These are phyloP conservation scores for Xylaria sp. DNA, from an alignment of 2,329 filamentous ascomycete genomes.

Conservation along the genomic window DNA sequence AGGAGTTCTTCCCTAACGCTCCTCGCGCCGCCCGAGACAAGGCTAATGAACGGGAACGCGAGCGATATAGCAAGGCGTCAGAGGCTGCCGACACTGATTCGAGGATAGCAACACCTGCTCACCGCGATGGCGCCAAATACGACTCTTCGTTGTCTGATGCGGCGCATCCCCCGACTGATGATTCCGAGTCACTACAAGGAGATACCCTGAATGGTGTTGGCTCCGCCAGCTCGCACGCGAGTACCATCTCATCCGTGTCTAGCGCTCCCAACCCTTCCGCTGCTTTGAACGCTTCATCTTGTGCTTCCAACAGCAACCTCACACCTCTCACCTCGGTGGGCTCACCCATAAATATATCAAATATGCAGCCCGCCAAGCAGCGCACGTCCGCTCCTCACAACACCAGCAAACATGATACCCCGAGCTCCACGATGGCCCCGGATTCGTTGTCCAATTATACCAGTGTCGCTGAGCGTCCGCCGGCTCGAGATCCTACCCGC, in stretches of 20 bases:
- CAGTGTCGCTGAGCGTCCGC: constrained; percentile 46
- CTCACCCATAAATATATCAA: constrained; percentile 52
- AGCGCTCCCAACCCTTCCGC: constrained; percentile 52
- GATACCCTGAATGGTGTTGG: constrained; percentile 72
- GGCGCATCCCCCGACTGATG: constrained; percentile 50
- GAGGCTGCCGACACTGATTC: constrained; percentile 33
- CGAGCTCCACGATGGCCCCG: constrained; percentile 36
- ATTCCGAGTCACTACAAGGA: constrained; percentile 61
- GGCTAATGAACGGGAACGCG: constrained; percentile 63
- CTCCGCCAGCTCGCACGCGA: constrained; percentile 73
- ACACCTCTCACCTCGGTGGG: constrained; percentile 57
- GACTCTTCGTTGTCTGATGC: constrained; percentile 41
- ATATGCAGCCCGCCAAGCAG: constrained; percentile 54
- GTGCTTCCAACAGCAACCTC: constrained; percentile 47
- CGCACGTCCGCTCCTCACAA: constrained; percentile 57
- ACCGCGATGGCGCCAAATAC: constrained; percentile 40
- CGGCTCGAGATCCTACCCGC: constrained; percentile 59
- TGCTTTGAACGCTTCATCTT: constrained; percentile 45
- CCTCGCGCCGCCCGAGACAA: constrained; percentile 65
- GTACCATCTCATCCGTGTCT: constrained; percentile 72
- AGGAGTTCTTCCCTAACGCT: constrained; percentile 82
- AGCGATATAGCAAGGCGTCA: constrained; percentile 49
- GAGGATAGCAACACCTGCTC: constrained; percentile 36
- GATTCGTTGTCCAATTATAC: constrained; percentile 33
- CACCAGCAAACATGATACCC: constrained; percentile 42